phyloP scores from a whole-genome alignment of 2,329 filamentous ascomycete species.

The Fusarium poae region DNA sequence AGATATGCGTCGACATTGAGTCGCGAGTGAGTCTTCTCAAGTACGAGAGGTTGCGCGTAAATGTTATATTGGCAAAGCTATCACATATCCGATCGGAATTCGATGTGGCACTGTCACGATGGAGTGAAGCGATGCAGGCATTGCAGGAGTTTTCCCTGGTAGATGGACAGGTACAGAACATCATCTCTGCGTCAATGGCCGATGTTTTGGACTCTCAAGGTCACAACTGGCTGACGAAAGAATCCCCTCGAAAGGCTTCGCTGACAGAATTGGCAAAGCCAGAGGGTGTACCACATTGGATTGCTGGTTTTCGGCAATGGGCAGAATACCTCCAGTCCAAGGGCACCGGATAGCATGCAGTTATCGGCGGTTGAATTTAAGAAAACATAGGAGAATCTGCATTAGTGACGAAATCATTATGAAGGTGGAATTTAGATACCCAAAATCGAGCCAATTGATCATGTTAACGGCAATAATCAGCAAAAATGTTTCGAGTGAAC shows the following conservation, averaged over 20 bases:
- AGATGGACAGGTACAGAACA: slow-evolving; percentile 36
- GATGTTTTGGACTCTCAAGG: slow-evolving; percentile 41
- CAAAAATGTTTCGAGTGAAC: slow-evolving; percentile 8
- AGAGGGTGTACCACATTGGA: slow-evolving; percentile 40
- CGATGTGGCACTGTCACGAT: slow-evolving; percentile 35
- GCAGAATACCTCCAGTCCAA: slow-evolving; percentile 37
- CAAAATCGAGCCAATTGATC: slow-evolving; percentile 15
- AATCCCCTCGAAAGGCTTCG: slow-evolving; percentile 39
- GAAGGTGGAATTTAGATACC: slow-evolving; percentile 34
- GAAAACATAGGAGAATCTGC: slow-evolving; percentile 1
- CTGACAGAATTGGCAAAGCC: slow-evolving; percentile 38
- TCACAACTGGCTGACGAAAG: slow-evolving; percentile 40
- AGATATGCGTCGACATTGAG: slow-evolving; percentile 32
- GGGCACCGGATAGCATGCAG: slow-evolving; percentile 13
- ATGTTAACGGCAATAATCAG: not conserved
- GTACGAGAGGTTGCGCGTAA: slow-evolving; percentile 36
- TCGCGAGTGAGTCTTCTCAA: slow-evolving; percentile 37
- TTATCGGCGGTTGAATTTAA: not conserved
- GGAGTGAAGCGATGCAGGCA: slow-evolving; percentile 42
- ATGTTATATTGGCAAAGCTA: slow-evolving; percentile 40
- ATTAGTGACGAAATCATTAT: slow-evolving; percentile 4
- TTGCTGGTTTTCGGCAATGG: slow-evolving; percentile 41
- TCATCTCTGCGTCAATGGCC: slow-evolving; percentile 39
- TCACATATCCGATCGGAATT: slow-evolving; percentile 36
- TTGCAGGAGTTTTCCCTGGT: slow-evolving; percentile 39